Percentiles rank a stretch among this genome's conserved stretches.
Conservation (phyloP, 2,329 filamentous ascomycete species). For the Penicillium sp. region DNA sequence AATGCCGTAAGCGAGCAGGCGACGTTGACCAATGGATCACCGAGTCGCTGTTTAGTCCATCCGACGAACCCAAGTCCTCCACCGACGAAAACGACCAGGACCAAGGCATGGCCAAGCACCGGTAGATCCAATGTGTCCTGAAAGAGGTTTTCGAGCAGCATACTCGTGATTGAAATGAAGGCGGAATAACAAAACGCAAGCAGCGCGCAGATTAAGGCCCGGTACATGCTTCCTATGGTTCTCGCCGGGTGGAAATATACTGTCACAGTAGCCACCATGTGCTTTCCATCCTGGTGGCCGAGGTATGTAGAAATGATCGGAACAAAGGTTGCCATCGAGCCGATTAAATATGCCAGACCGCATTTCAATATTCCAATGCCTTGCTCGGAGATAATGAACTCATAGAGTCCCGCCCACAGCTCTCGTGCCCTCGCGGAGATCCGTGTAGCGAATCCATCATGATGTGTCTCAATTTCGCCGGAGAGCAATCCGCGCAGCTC, state of each 20-base stretch:
- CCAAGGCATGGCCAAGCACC: conserved; percentile 72
- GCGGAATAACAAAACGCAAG: conserved; percentile 78
- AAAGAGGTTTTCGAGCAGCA: conserved; percentile 83
- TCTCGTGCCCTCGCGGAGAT: conserved; percentile 34
- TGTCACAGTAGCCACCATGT: conserved; percentile 88
- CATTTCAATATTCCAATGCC: conserved; percentile 86
- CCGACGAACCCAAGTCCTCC: conserved; percentile 84
- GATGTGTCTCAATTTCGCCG: conserved; percentile 20
- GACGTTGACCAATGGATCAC: conserved; percentile 78
- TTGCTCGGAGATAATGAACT: conserved; percentile 69
- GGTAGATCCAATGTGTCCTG: conserved; percentile 66
- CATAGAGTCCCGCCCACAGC: conserved; percentile 47
- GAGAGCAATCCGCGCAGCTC: conserved; percentile 38
- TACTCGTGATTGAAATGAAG: conserved; percentile 76
- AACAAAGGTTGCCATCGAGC: conserved; percentile 82
- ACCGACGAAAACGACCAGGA: conserved; percentile 81
- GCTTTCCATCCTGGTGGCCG: conserved; percentile 85
- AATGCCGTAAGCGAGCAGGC: conserved; percentile 84
- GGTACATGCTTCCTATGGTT: conserved; percentile 84
- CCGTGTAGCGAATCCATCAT: conserved; percentile 14
- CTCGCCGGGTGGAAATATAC: conserved; percentile 94
- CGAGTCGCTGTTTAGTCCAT: conserved; percentile 80
- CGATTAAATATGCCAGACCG: conserved; percentile 83
- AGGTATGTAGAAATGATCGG: conserved; percentile 70
- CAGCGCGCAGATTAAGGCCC: conserved; percentile 75